Evolutionary conservation across 768 basidiomycete genomes (phyloP).

Genomic region (Fomitopsis pulvina): DNA sequence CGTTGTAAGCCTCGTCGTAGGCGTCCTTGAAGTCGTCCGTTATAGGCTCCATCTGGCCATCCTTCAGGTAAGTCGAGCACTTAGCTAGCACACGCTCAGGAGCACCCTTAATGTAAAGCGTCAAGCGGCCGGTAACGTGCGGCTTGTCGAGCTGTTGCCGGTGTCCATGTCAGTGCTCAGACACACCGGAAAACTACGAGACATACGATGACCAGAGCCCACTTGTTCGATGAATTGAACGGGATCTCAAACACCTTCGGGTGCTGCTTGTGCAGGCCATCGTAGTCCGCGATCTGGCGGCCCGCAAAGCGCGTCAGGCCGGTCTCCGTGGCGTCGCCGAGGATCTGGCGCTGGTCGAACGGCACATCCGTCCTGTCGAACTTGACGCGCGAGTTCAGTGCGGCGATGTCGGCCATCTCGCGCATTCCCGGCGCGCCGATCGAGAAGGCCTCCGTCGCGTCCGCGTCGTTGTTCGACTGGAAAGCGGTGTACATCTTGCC

Average conservation of each 20-base stretch:
- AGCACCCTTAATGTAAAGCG: conserved; percentile 61
- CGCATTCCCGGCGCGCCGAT: conserved; percentile 51
- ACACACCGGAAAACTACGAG: neutral
- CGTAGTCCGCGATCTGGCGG: conserved; percentile 47
- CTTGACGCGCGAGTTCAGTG: conserved; percentile 64
- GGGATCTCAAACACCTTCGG: conserved; percentile 69
- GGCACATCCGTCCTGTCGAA: conserved; percentile 60
- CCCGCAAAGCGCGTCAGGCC: conserved; percentile 64
- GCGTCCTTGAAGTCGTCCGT: conserved; percentile 45
- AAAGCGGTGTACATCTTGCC: conserved; percentile 57
- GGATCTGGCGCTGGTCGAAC: conserved; percentile 52
- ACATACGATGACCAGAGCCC: conserved; percentile 63
- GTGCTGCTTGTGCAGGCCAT: conserved; percentile 40
- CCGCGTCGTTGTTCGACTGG: conserved; percentile 65
- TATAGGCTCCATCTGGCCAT: conserved; percentile 41
- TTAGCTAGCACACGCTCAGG: conserved; percentile 63
- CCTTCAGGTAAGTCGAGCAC: conserved; percentile 52
- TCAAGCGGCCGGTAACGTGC: conserved; percentile 41
- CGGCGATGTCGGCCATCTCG: conserved; percentile 58
- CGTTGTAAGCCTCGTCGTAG: conserved; percentile 60
- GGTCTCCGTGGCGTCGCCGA: conserved; percentile 75
- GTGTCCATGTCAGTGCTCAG: conserved; percentile 1
- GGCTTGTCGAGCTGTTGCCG: conserved; percentile 44
- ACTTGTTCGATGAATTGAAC: conserved; percentile 70
- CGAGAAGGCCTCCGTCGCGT: conserved; percentile 43